Base-by-base conservation (phyloP, 352 stramenopile genomes). In the Salisapilia sapeloensis region DNA sequence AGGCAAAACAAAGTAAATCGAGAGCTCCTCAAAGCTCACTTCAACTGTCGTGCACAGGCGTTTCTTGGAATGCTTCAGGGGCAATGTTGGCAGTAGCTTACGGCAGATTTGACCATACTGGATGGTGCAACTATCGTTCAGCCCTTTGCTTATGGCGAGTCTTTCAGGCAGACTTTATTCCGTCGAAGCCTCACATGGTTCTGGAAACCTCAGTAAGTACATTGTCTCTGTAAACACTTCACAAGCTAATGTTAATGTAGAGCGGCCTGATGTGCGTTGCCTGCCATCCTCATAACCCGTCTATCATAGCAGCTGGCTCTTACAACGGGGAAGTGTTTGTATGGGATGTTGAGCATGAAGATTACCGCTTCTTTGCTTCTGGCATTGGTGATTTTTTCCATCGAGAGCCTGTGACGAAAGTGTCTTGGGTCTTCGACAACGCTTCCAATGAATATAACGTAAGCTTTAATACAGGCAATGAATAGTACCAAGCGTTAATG, bases 371-470 rank as follows among this genome's bases (percentile, higher is more conserved):
- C 31, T 65, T 61, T 9, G 61, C 65, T 21, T 87, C 76, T 0
- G 60, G 63, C 4, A 92, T 93, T 14, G 74, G 74, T n/a, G 79
- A 93, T 38, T 85, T 87, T 39, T 90, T 84, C 40, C 79, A 92
- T 41, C 61, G 76, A 24, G 75, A 93, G 40, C 77, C 77, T 1
- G 64, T 93, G 10, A 79, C 75, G 15, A 75, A 82, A 38, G 61
- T 92, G 19, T 50, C 63, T 5, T 92, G 70, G 55, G 63, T 92
- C 20, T 87, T 79, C 30, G 67, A 87, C 29, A 50, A 72, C 20
- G 60, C 63, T 38, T 54, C 48, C n/a, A 50, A 52, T 8, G 62
- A 87, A 15, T 84, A 87, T 50, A 81, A 84, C 33, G 62, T 79
- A 47, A 20, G 43, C 29, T 17, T 0, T 12, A 10, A 31, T 6